phyloP scores from a whole-genome alignment of 2,329 filamentous ascomycete species.

The Sphaerulina vaccinii region DNA sequence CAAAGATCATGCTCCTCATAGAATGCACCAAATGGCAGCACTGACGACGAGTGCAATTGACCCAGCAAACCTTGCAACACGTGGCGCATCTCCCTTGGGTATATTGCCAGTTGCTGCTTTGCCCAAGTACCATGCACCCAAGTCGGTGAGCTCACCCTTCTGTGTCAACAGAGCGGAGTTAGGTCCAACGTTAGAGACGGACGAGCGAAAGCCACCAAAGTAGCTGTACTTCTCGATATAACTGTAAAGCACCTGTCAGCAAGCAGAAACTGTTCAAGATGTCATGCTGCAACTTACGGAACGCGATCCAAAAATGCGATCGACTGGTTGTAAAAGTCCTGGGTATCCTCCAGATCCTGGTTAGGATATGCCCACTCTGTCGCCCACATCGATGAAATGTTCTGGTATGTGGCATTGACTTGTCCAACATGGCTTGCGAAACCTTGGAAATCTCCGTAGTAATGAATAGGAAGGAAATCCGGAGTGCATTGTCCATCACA shows the following conservation, averaged over 20 bases:
- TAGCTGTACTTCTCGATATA: conserved; percentile 69
- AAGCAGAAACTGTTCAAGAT: no score
- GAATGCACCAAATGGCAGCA: conserved; percentile 24
- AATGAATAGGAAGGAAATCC: conserved; percentile 55
- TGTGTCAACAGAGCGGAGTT: conserved; percentile 70
- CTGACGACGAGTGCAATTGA: conserved; percentile 28
- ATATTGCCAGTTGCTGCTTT: conserved; percentile 41
- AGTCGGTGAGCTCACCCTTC: conserved; percentile 68
- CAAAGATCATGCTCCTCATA: conserved; percentile 9
- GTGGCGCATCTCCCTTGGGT: conserved; percentile 35
- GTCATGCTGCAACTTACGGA: no score
- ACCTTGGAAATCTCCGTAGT: conserved; percentile 65
- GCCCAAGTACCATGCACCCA: conserved; percentile 77
- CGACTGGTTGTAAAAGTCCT: conserved; percentile 67
- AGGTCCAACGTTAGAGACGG: conserved; percentile 69
- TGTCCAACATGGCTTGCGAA: conserved; percentile 66
- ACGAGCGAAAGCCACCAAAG: conserved; percentile 68
- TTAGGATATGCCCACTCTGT: conserved; percentile 70
- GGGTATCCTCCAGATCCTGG: conserved; percentile 56
- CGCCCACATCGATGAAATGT: conserved; percentile 69
- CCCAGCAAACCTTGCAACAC: conserved; percentile 30
- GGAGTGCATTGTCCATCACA: conserved; percentile 51
- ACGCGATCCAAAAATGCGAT: conserved; percentile 66
- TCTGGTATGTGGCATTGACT: conserved; percentile 49
- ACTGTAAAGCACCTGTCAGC: no score